phyloP scores from a whole-genome alignment of 1,284 basidiomycete species.

The Sanghuangporus baumii region DNA sequence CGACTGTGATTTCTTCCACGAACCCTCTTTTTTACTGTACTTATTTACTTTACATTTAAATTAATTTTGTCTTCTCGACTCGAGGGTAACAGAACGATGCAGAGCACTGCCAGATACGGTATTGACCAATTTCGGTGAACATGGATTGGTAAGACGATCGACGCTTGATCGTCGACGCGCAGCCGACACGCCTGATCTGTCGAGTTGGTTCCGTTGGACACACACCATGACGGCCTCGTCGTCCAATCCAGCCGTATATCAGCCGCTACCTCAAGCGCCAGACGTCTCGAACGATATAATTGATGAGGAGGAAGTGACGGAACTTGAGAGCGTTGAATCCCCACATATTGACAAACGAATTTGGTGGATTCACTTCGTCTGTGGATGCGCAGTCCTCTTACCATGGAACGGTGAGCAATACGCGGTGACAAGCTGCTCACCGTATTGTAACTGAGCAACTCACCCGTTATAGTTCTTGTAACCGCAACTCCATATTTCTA shows the following conservation, averaged over 20 bases:
- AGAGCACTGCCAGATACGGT: background rate
- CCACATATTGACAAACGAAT: slow-evolving; percentile 22
- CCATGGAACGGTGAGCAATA: slow-evolving; percentile 70
- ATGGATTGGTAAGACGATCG: background rate
- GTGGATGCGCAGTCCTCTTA: slow-evolving; percentile 66
- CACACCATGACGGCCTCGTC: background rate
- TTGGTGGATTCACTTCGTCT: slow-evolving; percentile 59
- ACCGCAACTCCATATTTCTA: slow-evolving; percentile 74
- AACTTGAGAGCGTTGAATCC: background rate
- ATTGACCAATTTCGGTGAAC: background rate
- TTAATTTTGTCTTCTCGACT: background rate
- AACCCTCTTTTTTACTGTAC: background rate
- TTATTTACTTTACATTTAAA: background rate
- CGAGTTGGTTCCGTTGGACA: too few relatives aligned
- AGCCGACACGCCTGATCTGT: too few relatives aligned
- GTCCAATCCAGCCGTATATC: background rate
- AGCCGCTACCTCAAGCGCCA: slow-evolving; percentile 8
- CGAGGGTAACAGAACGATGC: background rate
- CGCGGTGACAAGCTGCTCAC: background rate
- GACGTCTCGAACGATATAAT: background rate
- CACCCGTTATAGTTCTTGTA: slow-evolving; percentile 49
- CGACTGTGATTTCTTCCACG: slow-evolving; percentile 32
- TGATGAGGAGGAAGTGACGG: slow-evolving; percentile 2
- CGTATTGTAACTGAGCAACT: slow-evolving; percentile 10
- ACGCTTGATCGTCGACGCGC: background rate